A percentile compares a stretch with the other conserved stretches of the same genome.
Evolutionary conservation across 148 eudicot genomes (phyloP).

Genomic region (Camellia lanceoleosa): DNA sequence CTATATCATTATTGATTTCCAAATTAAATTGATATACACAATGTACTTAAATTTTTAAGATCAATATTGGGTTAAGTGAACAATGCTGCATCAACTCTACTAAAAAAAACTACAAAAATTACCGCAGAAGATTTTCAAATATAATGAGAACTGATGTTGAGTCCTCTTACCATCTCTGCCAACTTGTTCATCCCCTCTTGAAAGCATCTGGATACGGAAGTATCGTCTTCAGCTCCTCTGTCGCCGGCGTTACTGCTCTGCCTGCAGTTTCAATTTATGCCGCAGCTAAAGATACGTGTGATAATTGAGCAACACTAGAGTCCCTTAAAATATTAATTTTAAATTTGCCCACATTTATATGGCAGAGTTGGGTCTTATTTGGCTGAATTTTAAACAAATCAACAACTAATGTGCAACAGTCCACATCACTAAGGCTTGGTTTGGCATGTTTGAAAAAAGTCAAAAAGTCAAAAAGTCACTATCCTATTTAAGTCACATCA

Average conservation of each 20-base stretch:
- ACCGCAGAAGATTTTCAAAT: conserved; percentile 24
- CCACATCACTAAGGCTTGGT: too few species aligned
- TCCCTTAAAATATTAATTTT: too few species aligned
- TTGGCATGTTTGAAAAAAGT: too few species aligned
- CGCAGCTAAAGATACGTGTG: conserved; percentile 35
- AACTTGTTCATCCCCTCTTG: conserved; percentile 40
- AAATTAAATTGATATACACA: too few species aligned
- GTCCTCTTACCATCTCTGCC: conserved; percentile 38
- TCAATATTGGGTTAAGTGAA: conserved; percentile 23
- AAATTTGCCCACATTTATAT: too few species aligned
- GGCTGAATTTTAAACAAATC: too few species aligned
- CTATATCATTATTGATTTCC: too few species aligned
- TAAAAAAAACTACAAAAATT: conserved; percentile 27
- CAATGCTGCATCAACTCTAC: conserved; percentile 31
- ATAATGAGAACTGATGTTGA: conserved; percentile 39
- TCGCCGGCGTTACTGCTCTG: conserved; percentile 30
- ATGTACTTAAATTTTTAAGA: too few species aligned
- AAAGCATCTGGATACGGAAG: conserved; percentile 32
- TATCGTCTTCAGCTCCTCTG: conserved; percentile 43
- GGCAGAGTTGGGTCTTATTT: not conserved
- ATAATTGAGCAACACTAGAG: not conserved
- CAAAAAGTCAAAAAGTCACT: too few species aligned
- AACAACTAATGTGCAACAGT: too few species aligned
- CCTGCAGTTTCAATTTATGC: conserved; percentile 33
- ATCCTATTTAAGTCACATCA: too few species aligned